Evolutionary conservation across 2,329 filamentous ascomycete genomes (phyloP), one percentile per base, ranked within the genome.

Genomic region (Davidsoniella eucalypti): DNA sequence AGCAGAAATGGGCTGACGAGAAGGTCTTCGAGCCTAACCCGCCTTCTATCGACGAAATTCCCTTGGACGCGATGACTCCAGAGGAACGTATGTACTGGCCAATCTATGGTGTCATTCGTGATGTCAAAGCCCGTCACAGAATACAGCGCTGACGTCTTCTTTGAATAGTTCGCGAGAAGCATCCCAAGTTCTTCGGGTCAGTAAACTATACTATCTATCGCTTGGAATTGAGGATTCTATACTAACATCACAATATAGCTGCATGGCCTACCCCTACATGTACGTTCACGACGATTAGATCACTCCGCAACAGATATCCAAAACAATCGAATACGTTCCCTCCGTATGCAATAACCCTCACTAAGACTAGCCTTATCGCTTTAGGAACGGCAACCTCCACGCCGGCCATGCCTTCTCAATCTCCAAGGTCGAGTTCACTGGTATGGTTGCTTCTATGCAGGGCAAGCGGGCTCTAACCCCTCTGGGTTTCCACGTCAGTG

Each of bases 331-430:
- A 5, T 21, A 33, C 29, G 12, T 44, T 10, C 43, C 23, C 14
- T 5, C 36, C 14, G 14, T 44, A 18, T 43, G 14, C 14, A 43
- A 14, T 5, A 14, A 16, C 16, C 87, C 17, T 16, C n/a, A 36
- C 49, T 45, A 16, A 6, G 29, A 33, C 29, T 33, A 33, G 29
- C 29, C 8, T 33, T 12, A 33, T 33, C 29, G 3, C 26, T 6
- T n/a, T 44, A 53, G 51, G 82, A 94, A 93, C 66, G 87, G 87
- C 55, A 84, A 79, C 54, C 73, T 93, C 23, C 90, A 96, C 62
- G 87, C 84, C 29, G 92, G 92, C 18, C 92, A 98, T 69, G 82
- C 80, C 58, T 96, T 98, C 66, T 92, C 87, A 18, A 80, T 85
- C 54, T 84, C 78, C 61, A 98, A 98, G 67, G 80, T 94, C 58